Evolutionary conservation across 768 basidiomycete species (phyloP), one percentile per base, ranked within the genome.

Genomic region (Termitomyces sp.): DNA sequence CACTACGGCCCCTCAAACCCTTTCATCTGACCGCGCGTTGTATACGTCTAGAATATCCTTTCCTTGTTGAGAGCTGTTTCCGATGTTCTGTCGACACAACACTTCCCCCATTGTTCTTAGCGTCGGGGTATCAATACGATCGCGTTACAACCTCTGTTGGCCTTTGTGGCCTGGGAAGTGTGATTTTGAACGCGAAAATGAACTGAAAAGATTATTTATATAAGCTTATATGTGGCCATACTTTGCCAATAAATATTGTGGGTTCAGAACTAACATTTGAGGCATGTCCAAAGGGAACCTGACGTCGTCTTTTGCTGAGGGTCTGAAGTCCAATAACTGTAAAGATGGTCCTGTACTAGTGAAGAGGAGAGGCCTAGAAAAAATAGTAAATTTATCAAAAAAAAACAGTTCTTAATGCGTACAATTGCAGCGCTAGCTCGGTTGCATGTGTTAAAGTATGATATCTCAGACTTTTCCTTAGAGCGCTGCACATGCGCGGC

Each of bases 1-100:
- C 89, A 92, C 69, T 82, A 86, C 1, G 78, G 81, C 40, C 81
- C 87, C 9, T 71, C 77, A 40, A 92, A 88, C 70, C 62, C 81
- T 11, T 83, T 84, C 48, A 74, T 82, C 4, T 92, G 90, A 91
- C 91, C 89, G 3, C 83, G 88, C 47, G 86, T 86, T 25, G 87
- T 86, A 0, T 34, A 2, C 14, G 20, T n/a, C 25, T 50, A 5
- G 14, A 46, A 17, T 34, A n/a, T 20, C 15, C 12, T 45, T 12
- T 15, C 32, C 43, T 61, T 45, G 40, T 58, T 48, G 11, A 51
- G 5, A 29, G 14, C 3, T 9, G 32, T 3, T 46, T 14, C 77
- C 9, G 78, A 74, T 11, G 77, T 78, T 4, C 82, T 64, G 73
- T 76, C 1, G 72, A 67, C 1, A 72, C 76, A 17, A 89, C 90